A percentile compares a stretch with the other conserved stretches of the same genome.
phyloP scores from a whole-genome alignment of 352 stramenopile genomes.

The Phytophthora quininea region DNA sequence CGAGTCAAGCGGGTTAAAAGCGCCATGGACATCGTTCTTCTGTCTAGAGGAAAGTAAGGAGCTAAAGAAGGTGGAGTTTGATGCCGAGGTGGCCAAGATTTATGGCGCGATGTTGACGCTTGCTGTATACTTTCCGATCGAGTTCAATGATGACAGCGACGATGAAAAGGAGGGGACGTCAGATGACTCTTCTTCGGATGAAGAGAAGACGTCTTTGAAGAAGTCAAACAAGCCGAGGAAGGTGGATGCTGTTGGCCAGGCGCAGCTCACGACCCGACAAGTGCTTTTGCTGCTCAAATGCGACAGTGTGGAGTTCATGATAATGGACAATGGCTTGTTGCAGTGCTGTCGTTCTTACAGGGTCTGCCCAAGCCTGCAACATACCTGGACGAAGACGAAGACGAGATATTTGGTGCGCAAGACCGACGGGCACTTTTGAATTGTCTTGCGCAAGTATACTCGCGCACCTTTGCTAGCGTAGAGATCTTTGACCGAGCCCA shows the following conservation, averaged over 20 bases:
- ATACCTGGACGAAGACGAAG: slow-evolving; percentile 55
- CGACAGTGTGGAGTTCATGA: slow-evolving; percentile 29
- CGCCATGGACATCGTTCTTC: slow-evolving; percentile 66
- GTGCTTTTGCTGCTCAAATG: slow-evolving; percentile 50
- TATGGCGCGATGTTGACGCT: slow-evolving; percentile 53
- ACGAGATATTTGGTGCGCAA: slow-evolving; percentile 26
- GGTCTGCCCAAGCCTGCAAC: slow-evolving; percentile 43
- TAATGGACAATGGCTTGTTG: slow-evolving; percentile 50
- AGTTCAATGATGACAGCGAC: slow-evolving; percentile 34
- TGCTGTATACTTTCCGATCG: slow-evolving; percentile 59
- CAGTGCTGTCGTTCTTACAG: slow-evolving; percentile 48
- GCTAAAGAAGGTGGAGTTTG: slow-evolving; percentile 37
- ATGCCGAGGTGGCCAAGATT: slow-evolving; percentile 56
- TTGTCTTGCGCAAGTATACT: slow-evolving; percentile 57
- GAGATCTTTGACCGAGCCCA: slow-evolving; percentile 31
- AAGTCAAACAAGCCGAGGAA: slow-evolving; percentile 12
- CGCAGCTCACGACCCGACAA: slow-evolving; percentile 42
- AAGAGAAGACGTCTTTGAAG: slow-evolving; percentile 18
- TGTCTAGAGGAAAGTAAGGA: slow-evolving; percentile 39
- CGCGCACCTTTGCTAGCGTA: slow-evolving; percentile 46
- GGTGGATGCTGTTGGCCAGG: slow-evolving; percentile 38
- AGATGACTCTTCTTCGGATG: slow-evolving; percentile 46
- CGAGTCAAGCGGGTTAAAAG: slow-evolving; percentile 5
- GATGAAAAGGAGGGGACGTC: slow-evolving; percentile 40
- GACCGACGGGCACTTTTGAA: slow-evolving; percentile 51